Conservation (phyloP, 1,139 yeast genomes). For the Suhomyces chickasaworum region DNA sequence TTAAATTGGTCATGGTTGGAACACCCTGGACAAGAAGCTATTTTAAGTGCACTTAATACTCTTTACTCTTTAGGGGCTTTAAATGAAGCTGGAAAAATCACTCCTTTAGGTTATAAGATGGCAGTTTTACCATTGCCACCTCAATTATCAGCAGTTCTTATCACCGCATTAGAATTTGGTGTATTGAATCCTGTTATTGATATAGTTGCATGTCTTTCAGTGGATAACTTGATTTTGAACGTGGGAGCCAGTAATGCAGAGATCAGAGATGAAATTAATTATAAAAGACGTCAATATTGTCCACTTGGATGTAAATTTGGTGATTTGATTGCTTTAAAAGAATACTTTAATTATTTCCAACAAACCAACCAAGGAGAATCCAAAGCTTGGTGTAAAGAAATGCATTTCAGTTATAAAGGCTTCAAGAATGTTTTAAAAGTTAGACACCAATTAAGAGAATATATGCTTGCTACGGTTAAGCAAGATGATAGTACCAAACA, state of each 20-base stretch:
- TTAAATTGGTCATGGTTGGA: constrained; percentile 92
- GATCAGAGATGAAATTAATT: constrained; percentile 75
- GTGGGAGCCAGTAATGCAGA: constrained; percentile 67
- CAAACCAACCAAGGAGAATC: constrained; percentile 52
- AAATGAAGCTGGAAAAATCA: constrained; percentile 73
- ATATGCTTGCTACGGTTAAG: constrained; percentile 55
- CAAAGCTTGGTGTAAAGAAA: constrained; percentile 80
- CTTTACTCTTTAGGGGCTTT: constrained; percentile 80
- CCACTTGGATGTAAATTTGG: constrained; percentile 74
- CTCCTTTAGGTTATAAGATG: constrained; percentile 78
- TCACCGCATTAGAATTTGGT: constrained; percentile 63
- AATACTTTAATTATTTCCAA: constrained; percentile 64
- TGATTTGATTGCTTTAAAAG: constrained; percentile 82
- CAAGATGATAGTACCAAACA: constrained; percentile 38
- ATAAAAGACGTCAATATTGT: constrained; percentile 61
- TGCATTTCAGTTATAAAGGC: constrained; percentile 76
- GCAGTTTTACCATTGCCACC: constrained; percentile 89
- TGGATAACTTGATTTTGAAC: constrained; percentile 80
- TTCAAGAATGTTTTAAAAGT: constrained; percentile 77
- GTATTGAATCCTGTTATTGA: constrained; percentile 74
- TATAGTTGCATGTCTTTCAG: constrained; percentile 89
- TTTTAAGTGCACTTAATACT: constrained; percentile 75
- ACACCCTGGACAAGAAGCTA: constrained; percentile 79
- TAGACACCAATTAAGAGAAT: constrained; percentile 71
- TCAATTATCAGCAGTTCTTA: constrained; percentile 82